Evolutionary conservation across 2,329 filamentous ascomycete genomes (phyloP).

Genomic region (Annulohypoxylon truncatum): DNA sequence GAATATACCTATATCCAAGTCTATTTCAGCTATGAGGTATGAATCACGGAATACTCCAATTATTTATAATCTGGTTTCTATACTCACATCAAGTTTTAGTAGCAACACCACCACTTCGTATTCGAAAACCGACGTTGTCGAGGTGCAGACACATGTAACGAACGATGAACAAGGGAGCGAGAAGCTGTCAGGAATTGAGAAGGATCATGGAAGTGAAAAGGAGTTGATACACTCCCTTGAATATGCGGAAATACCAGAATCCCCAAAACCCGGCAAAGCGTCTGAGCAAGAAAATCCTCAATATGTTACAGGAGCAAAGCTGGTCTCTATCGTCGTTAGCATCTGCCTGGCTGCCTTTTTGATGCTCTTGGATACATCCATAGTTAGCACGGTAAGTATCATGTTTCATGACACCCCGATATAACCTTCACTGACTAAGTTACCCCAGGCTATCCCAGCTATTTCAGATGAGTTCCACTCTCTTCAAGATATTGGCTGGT

Average conservation of each 20-base stretch:
- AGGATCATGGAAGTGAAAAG: not conserved
- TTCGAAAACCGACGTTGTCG: not conserved
- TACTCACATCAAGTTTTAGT: not conserved
- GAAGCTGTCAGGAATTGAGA: not conserved
- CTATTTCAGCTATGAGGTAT: not conserved
- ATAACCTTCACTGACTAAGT: not conserved
- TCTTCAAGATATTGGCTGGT: conserved; percentile 23
- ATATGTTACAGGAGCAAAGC: conserved; percentile 12
- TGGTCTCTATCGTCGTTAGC: conserved; percentile 2
- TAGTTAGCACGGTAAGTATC: conserved; percentile 5
- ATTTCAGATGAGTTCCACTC: conserved; percentile 23
- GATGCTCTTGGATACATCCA: conserved; percentile 19
- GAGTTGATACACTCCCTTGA: not conserved
- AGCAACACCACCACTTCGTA: not conserved
- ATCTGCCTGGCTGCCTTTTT: conserved; percentile 11
- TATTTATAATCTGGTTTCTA: not conserved
- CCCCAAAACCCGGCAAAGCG: not conserved
- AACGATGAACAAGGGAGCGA: not conserved
- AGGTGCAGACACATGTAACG: not conserved
- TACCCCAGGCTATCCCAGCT: conserved; percentile 13
- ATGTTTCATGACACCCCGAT: not conserved
- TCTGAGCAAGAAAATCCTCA: not conserved
- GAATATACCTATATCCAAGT: not conserved
- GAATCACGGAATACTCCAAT: not conserved
- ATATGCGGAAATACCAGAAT: not conserved